These are phyloP conservation scores for Aphelidium insulamus DNA, from an alignment of 371 early-diverging fungal species.

Conservation along the genomic window DNA sequence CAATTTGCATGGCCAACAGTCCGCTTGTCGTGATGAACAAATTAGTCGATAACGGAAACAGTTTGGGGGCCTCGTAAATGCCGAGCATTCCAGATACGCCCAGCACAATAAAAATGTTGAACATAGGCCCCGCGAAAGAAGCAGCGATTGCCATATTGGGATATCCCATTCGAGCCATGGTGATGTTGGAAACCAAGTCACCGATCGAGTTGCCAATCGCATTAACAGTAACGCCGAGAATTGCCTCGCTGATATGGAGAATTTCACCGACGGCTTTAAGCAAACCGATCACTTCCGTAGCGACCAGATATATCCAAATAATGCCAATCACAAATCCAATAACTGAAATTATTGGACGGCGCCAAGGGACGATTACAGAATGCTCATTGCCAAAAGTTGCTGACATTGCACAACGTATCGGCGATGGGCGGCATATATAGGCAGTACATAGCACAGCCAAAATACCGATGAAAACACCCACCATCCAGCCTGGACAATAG, in stretches of 20 bases:
- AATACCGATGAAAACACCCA: no score
- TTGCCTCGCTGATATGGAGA: background rate
- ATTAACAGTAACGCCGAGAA: constrained; percentile 7
- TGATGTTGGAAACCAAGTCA: constrained; percentile 3
- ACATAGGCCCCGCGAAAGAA: constrained; percentile 4
- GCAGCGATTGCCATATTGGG: constrained; percentile 4
- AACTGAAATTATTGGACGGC: background rate
- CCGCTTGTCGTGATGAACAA: no score
- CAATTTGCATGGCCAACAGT: no score
- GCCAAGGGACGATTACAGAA: no score
- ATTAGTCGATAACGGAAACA: no score
- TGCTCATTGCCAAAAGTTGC: no score
- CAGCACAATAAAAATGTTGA: constrained; percentile 4
- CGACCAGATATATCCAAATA: constrained; percentile 6
- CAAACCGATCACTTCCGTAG: constrained; percentile 6
- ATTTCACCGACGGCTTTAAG: constrained; percentile 2
- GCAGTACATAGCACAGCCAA: no score
- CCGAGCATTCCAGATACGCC: no score
- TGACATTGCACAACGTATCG: no score
- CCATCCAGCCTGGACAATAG: no score
- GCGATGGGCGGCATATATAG: no score
- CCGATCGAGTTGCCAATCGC: constrained; percentile 9
- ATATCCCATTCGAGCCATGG: constrained; percentile 5
- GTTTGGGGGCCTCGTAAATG: no score
- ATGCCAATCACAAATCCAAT: constrained; percentile 3